A percentile compares a stretch with the other conserved stretches of the same genome.
Conservation (phyloP, 306 rosid species). For the Calophaca sinica region DNA sequence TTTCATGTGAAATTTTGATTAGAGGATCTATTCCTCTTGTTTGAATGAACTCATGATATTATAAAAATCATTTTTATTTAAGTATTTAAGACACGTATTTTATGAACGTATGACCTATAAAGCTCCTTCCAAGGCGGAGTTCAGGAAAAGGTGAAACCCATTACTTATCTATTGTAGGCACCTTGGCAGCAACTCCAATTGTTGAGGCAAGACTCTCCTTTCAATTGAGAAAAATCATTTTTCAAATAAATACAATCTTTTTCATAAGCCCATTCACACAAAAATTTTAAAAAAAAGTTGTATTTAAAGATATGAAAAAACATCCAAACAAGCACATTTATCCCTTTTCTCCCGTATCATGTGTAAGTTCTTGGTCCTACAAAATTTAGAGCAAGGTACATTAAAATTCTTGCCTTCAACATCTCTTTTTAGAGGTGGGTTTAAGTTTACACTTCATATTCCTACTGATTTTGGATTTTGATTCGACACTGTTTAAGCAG, state of each 20-base stretch:
- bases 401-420: not conserved
- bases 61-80: not conserved
- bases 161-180: not conserved
- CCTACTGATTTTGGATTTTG: constrained; percentile 26
- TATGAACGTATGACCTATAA: not conserved
- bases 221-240: not conserved
- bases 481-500: constrained; percentile 34
- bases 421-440: not conserved
- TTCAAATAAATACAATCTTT: not conserved
- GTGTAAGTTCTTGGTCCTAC: constrained; percentile 3
- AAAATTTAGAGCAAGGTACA: not conserved
- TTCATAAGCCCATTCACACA: not conserved
- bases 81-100: not conserved
- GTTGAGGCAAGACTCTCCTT: too few species aligned
- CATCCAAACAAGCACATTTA: too few species aligned
- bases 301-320: not conserved
- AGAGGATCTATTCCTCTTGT: not conserved
- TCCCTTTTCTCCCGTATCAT: not conserved
- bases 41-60: not conserved
- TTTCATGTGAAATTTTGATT: not conserved
- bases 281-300: not conserved
- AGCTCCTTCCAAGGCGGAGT: not conserved
- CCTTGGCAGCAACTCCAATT: too few species aligned
- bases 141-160: not conserved
- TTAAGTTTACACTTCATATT: constrained; percentile 15